Conservation (phyloP, 108 stramenopile genomes). For the Skeletonema tropicum region DNA sequence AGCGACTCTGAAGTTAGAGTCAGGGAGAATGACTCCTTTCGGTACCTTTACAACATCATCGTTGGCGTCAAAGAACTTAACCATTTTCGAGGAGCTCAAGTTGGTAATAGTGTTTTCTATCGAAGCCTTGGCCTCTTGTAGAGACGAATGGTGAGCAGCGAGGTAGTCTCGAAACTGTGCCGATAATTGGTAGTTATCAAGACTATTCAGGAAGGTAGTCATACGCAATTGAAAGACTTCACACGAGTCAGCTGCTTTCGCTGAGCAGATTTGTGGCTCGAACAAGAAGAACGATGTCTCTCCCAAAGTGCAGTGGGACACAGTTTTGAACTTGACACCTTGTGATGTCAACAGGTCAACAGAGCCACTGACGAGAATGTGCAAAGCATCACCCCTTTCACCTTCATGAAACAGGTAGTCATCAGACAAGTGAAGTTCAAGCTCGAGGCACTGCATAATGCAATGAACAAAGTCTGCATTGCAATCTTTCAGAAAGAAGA, state of each 20-base stretch:
- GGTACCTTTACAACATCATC: constrained; percentile 25
- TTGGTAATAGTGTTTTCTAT: constrained; percentile 52
- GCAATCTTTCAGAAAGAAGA: constrained; percentile 52
- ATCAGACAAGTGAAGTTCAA: constrained; percentile 45
- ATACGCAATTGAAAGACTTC: constrained; percentile 45
- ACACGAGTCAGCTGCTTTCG: constrained; percentile 38
- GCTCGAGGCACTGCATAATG: constrained; percentile 26
- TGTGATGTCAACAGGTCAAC: constrained; percentile 49
- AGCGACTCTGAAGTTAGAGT: constrained; percentile 13
- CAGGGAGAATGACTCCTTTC: constrained; percentile 50
- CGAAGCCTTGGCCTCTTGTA: constrained; percentile 29
- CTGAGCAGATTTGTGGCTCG: constrained; percentile 50
- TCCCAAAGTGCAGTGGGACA: constrained; percentile 40
- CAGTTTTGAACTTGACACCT: constrained; percentile 55
- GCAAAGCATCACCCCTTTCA: constrained; percentile 43
- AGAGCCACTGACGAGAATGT: constrained; percentile 32
- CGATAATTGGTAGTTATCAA: constrained; percentile 29
- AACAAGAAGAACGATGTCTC: constrained; percentile 56
- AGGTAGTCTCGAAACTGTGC: constrained; percentile 31
- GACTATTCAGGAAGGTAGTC: constrained; percentile 31
- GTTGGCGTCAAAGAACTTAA: constrained; percentile 39
- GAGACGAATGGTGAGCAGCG: constrained; percentile 17
- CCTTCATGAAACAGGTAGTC: constrained; percentile 45
- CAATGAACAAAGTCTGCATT: constrained; percentile 22
- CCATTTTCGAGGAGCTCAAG: constrained; percentile 55